Percentiles rank a stretch among this genome's conserved stretches.
Conservation (phyloP, 2,329 filamentous ascomycete species). For the Phaeosphaeria sp. region DNA sequence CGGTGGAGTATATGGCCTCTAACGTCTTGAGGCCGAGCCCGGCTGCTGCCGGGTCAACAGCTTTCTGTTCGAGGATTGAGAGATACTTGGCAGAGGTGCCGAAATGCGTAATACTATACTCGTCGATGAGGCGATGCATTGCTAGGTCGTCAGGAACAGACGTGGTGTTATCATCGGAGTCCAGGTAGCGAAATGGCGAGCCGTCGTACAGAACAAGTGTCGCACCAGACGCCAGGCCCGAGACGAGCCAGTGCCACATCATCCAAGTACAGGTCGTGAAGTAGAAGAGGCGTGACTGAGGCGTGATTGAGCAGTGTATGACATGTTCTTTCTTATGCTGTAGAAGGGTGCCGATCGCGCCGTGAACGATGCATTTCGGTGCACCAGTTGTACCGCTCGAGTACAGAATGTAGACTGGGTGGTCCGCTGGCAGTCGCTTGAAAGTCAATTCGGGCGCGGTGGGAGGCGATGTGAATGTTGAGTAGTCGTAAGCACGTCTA, state of each 20-base stretch:
- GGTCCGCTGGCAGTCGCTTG: conserved; percentile 79
- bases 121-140: conserved; percentile 81
- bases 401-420: conserved; percentile 93
- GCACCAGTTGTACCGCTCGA: conserved; percentile 86
- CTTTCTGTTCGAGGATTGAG: conserved; percentile 82
- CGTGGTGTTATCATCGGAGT: conserved; percentile 49
- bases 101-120: conserved; percentile 86
- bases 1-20: conserved; percentile 90
- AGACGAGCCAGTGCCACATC: conserved; percentile 99
- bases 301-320: conserved; percentile 80
- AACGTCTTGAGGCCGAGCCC: conserved; percentile 65
- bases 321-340: conserved; percentile 98
- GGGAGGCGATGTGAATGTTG: conserved; percentile 51
- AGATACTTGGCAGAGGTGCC: conserved; percentile 95
- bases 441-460: conserved; percentile 58
- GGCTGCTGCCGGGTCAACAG: conserved; percentile 32
- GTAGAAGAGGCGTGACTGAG: conserved; percentile 80
- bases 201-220: conserved; percentile 91
- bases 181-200: conserved; percentile 73
- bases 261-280: conserved; percentile 98
- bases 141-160: conserved; percentile 75
- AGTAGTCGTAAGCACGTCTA: conserved; percentile 46
- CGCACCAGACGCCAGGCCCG: conserved; percentile 80
- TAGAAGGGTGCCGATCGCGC: conserved; percentile 84
- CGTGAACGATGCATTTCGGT: conserved; percentile 95